A percentile compares a stretch with the other conserved stretches of the same genome.
phyloP scores from a whole-genome alignment of 2,329 filamentous ascomycete species.

The Venturia aucupariae region DNA sequence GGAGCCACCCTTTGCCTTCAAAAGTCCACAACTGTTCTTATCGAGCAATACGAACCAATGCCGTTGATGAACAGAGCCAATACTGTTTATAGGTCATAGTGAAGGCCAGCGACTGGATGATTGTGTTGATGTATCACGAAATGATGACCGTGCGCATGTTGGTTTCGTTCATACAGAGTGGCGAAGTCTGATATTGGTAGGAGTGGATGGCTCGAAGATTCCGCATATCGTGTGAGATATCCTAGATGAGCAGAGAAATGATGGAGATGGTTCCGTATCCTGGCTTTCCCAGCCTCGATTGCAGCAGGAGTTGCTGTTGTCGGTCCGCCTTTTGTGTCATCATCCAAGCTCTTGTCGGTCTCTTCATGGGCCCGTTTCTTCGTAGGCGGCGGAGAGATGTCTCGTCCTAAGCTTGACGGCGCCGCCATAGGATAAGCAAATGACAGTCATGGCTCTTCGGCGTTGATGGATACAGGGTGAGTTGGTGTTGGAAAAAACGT shows the following conservation, averaged over 20 bases:
- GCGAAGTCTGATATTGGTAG: constrained; percentile 35
- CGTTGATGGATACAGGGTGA: no score
- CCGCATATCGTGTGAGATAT: constrained; percentile 20
- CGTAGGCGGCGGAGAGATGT: constrained; percentile 6
- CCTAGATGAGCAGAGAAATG: constrained; percentile 38
- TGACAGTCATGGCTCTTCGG: neutral
- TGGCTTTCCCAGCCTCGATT: constrained; percentile 42
- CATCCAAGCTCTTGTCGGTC: neutral
- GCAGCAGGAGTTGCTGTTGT: neutral
- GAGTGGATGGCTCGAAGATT: constrained; percentile 20
- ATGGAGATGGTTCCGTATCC: constrained; percentile 39
- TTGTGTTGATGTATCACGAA: constrained; percentile 68
- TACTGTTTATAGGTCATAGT: constrained; percentile 58
- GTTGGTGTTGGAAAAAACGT: no score
- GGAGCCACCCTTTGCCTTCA: constrained; percentile 18
- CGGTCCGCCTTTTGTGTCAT: neutral
- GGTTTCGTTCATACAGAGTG: constrained; percentile 39
- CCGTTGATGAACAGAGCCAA: constrained; percentile 58
- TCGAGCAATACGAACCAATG: constrained; percentile 59
- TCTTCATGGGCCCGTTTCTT: neutral
- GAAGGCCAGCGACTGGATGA: constrained; percentile 57
- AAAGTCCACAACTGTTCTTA: constrained; percentile 49
- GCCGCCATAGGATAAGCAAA: neutral
- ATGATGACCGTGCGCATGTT: constrained; percentile 34
- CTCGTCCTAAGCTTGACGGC: constrained; percentile 5